phyloP scores from a whole-genome alignment of 73 alveolate species.

The Uronychia setigera region DNA sequence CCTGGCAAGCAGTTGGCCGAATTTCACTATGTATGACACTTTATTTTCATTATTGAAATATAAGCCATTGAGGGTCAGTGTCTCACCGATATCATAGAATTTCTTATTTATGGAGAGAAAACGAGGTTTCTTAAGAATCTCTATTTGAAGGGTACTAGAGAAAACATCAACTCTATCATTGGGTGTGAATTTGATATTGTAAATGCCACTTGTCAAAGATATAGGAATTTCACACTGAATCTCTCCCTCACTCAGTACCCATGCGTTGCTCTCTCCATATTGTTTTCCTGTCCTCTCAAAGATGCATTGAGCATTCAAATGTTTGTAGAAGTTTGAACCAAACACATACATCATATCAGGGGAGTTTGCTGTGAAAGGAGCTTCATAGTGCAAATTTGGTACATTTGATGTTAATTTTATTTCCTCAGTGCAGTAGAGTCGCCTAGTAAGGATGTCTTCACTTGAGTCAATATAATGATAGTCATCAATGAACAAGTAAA shows the following conservation, averaged over 20 bases:
- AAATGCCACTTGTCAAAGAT: neutral
- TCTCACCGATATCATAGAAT: neutral
- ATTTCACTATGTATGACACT: neutral
- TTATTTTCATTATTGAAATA: neutral
- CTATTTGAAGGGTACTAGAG: neutral
- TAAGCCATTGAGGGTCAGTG: neutral
- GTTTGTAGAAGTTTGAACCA: neutral
- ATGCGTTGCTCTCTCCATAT: neutral
- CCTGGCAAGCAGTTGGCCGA: neutral
- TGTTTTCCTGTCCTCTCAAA: neutral
- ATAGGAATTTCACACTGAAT: neutral
- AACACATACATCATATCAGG: neutral
- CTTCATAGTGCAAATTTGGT: neutral
- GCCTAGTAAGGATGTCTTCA: neutral
- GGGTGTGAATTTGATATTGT: neutral
- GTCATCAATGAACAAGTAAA: neutral
- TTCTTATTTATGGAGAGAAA: neutral
- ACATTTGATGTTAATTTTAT: neutral
- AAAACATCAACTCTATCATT: neutral
- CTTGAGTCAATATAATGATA: neutral
- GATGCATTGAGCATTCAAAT: neutral
- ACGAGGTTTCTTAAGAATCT: neutral
- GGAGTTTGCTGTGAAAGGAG: neutral
- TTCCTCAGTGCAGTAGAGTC: neutral
- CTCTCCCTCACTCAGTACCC: neutral